These are phyloP conservation scores for Botrytis pseudocinerea DNA, from an alignment of 2,329 filamentous ascomycete species.

Conservation along the genomic window DNA sequence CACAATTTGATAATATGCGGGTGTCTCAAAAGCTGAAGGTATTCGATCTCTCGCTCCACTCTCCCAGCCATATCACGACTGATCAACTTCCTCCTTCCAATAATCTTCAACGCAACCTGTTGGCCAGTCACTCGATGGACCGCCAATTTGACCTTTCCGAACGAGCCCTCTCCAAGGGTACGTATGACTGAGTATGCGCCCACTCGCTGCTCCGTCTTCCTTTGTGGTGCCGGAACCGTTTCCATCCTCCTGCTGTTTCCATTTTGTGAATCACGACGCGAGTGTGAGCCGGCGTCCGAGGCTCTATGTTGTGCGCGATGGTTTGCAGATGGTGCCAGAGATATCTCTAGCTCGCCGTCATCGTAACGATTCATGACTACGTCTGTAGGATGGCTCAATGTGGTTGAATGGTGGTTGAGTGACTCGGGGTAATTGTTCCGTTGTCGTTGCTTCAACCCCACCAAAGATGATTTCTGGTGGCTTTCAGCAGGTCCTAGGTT, in stretches of 20 bases:
- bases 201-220: slow-evolving; percentile 76
- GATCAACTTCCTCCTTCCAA: slow-evolving; percentile 91
- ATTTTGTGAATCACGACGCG: slow-evolving; percentile 33
- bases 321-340: slow-evolving; percentile 64
- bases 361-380: slow-evolving; percentile 52
- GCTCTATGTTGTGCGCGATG: slow-evolving; percentile 50
- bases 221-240: slow-evolving; percentile 37
- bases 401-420: background rate
- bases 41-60: slow-evolving; percentile 97
- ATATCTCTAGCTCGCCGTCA: slow-evolving; percentile 81
- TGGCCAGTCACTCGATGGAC: slow-evolving; percentile 89
- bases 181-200: slow-evolving; percentile 88
- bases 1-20: slow-evolving; percentile 99
- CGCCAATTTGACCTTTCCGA: slow-evolving; percentile 97
- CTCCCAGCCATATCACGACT: slow-evolving; percentile 97
- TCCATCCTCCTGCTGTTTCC: slow-evolving; percentile 30
- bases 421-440: slow-evolving; percentile 10
- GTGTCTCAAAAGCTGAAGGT: slow-evolving; percentile 90
- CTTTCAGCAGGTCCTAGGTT: background rate
- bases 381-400: slow-evolving; percentile 1
- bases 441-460: slow-evolving; percentile 20
- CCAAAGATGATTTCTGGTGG: slow-evolving; percentile 18
- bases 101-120: slow-evolving; percentile 97
- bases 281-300: slow-evolving; percentile 37
- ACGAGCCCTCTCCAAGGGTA: slow-evolving; percentile 93